phyloP scores from a whole-genome alignment of 129 eudicot genomes.

The Pulicaria dysenterica region DNA sequence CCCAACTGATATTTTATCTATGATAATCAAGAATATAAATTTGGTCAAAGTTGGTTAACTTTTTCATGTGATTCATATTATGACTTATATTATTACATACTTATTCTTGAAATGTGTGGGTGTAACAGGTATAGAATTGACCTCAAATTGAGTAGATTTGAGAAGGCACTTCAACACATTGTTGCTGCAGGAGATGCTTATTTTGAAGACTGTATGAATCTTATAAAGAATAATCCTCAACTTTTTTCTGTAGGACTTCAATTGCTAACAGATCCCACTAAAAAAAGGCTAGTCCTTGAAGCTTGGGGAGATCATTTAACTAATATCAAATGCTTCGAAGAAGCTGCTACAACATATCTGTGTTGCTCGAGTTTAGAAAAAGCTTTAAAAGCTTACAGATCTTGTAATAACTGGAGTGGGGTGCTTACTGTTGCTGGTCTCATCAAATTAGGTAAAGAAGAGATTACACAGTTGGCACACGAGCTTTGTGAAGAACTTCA shows the following conservation, averaged over 20 bases:
- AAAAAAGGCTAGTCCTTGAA: conserved; percentile 61
- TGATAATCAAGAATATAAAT: conserved; percentile 8
- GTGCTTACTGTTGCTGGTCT: conserved; percentile 88
- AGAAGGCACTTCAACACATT: conserved; percentile 78
- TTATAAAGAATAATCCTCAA: conserved; percentile 70
- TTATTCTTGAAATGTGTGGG: not conserved
- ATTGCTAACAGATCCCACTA: conserved; percentile 52
- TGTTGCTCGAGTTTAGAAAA: conserved; percentile 65
- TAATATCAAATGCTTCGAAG: conserved; percentile 66
- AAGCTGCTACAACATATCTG: conserved; percentile 80
- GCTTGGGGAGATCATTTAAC: conserved; percentile 85
- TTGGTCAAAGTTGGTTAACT: not conserved
- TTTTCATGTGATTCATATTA: not conserved
- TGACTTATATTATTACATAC: not conserved
- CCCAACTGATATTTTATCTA: not conserved
- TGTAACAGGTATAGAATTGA: conserved; percentile 61
- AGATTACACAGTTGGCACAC: conserved; percentile 46
- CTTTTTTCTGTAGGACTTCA: conserved; percentile 74
- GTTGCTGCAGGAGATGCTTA: conserved; percentile 75
- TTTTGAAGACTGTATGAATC: conserved; percentile 67
- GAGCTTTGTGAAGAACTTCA: conserved; percentile 93
- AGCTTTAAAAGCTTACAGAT: conserved; percentile 78
- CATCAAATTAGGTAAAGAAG: conserved; percentile 39
- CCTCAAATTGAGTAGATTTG: conserved; percentile 66
- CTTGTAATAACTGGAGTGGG: conserved; percentile 71